phyloP scores from a whole-genome alignment of 805 yeast species.

The Candida cerambycidarum region DNA sequence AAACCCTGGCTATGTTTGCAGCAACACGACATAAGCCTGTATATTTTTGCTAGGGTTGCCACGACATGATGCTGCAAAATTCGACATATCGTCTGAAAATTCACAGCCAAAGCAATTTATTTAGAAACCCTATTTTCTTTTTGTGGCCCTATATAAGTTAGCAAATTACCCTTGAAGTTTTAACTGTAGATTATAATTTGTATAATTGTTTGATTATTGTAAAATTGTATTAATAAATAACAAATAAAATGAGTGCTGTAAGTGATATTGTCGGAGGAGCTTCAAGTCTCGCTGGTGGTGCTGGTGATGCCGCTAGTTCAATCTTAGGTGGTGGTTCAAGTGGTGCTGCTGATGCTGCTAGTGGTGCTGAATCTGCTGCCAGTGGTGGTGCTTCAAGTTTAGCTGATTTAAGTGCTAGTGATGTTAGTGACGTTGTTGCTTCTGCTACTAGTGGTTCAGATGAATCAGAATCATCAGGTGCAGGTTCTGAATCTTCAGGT shows the following conservation, averaged over 20 bases:
- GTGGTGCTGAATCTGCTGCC: slow-evolving; percentile 10
- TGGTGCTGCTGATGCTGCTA: slow-evolving; percentile 12
- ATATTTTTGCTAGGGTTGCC: background rate
- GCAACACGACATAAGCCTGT: too few species aligned
- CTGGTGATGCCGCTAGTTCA: slow-evolving; percentile 5
- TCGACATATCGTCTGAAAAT: slow-evolving; percentile 1
- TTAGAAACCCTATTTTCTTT: slow-evolving; percentile 1
- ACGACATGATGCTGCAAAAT: slow-evolving; percentile 1
- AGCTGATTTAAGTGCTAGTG: slow-evolving; percentile 13
- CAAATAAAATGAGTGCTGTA: slow-evolving; percentile 4
- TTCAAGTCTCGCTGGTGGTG: slow-evolving; percentile 7
- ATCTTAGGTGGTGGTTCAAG: slow-evolving; percentile 17
- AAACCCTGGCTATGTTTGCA: slow-evolving; percentile 2
- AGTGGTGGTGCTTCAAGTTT: slow-evolving; percentile 19
- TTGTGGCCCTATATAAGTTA: background rate
- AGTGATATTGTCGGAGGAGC: slow-evolving; percentile 1
- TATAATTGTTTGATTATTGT: slow-evolving; percentile 4
- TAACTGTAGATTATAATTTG: background rate
- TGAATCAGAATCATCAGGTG: slow-evolving; percentile 18
- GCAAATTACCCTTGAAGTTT: background rate
- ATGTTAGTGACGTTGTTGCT: slow-evolving; percentile 21
- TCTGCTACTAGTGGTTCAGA: slow-evolving; percentile 19
- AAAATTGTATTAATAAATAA: background rate
- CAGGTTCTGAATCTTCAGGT: slow-evolving; percentile 19
- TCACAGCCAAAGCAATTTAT: slow-evolving; percentile 4